A percentile compares a stretch with the other conserved stretches of the same genome.
phyloP scores from a whole-genome alignment of 2,329 filamentous ascomycete species.

The Hymenoscyphus fructigenus region DNA sequence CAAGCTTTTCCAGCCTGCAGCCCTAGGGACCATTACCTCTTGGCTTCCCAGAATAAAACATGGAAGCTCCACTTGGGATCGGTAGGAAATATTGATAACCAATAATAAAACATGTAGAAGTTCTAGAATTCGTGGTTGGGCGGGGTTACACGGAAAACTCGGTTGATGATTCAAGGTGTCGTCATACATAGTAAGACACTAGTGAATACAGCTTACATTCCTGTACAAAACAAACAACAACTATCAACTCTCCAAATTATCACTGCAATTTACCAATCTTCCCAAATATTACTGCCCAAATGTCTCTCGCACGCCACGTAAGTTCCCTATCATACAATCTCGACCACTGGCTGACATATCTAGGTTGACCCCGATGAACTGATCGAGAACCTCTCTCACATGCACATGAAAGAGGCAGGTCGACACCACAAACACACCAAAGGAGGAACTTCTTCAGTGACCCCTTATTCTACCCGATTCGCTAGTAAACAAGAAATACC shows the following conservation, averaged over 20 bases:
- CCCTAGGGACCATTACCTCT: constrained; percentile 5
- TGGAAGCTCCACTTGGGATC: not conserved
- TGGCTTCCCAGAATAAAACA: not conserved
- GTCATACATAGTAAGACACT: not conserved
- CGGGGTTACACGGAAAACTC: not conserved
- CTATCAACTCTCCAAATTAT: not conserved
- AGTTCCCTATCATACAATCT: constrained; percentile 14
- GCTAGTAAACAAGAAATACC: constrained; percentile 54
- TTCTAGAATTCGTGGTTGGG: not conserved
- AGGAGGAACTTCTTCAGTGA: constrained; percentile 51
- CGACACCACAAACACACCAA: constrained; percentile 39
- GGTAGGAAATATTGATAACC: not conserved
- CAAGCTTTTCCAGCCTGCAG: constrained; percentile 9
- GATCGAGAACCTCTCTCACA: constrained; percentile 50
- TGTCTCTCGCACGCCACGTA: constrained; percentile 52
- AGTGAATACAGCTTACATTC: not conserved
- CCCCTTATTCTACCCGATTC: constrained; percentile 58
- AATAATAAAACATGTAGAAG: not conserved
- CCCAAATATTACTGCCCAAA: constrained; percentile 25
- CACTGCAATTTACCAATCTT: not conserved
- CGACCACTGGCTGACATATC: constrained; percentile 18
- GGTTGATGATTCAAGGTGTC: not conserved
- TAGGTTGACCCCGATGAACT: constrained; percentile 57
- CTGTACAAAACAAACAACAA: not conserved
- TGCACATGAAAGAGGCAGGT: constrained; percentile 40